These are phyloP conservation scores for Scutellaria minor DNA, from an alignment of 257 asterid species.

Conservation along the genomic window DNA sequence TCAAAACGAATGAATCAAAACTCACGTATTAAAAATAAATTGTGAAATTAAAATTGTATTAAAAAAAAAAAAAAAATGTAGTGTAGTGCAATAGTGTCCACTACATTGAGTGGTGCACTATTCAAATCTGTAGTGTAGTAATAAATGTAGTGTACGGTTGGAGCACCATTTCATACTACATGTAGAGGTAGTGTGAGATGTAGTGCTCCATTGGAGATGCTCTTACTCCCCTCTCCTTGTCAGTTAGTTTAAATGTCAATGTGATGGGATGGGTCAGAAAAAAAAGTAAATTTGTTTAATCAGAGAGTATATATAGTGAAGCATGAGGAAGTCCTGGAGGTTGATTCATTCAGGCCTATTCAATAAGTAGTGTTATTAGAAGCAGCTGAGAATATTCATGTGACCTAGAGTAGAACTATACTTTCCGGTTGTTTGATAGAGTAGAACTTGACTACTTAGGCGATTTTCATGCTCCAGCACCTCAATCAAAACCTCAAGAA, in stretches of 20 bases:
- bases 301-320: background rate
- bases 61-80: no score
- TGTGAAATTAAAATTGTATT: no score
- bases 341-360: background rate
- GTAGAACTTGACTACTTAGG: slow-evolving; percentile 32
- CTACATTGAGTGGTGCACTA: no score
- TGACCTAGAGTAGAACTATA: background rate
- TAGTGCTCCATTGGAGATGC: no score
- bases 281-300: background rate
- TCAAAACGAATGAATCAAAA: no score
- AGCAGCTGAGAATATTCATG: slow-evolving; percentile 1
- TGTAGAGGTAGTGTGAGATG: no score
- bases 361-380: background rate
- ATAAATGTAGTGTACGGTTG: no score
- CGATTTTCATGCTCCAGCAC: slow-evolving; percentile 98
- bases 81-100: no score
- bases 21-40: no score
- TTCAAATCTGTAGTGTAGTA: no score
- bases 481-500: slow-evolving; percentile 42
- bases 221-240: slow-evolving; percentile 16
- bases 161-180: no score
- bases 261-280: background rate
- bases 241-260: background rate
- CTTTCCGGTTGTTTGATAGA: background rate
- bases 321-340: background rate